Evolutionary conservation across 768 basidiomycete genomes (phyloP), one percentile per base, ranked within the genome.

Genomic region (Auriculariales sp.): DNA sequence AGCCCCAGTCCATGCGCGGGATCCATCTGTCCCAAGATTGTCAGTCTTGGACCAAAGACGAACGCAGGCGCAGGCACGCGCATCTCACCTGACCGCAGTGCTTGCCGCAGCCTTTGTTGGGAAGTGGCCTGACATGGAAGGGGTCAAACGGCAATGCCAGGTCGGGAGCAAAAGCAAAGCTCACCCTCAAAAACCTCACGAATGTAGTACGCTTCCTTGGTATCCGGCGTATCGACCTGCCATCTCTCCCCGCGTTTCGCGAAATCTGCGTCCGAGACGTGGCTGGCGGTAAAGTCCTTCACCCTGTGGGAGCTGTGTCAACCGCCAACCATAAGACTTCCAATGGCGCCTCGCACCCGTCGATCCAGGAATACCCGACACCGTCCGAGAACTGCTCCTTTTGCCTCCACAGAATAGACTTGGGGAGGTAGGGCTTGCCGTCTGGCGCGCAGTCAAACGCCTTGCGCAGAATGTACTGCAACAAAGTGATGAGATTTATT

Each of bases 311-410:
- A 49, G 24, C 9, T n/a, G 28, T 6, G 30, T 15, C 4, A 19
- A 34, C 34, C 34, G 28, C 14, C 12, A 29, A 25, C 19, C 5
- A 25, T 11, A 39, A 49, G 31, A 15, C 33, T 30, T 29, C 14
- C 9, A 22, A 52, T 31, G 33, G 24, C 12, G 11, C 24, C 4
- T 58, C 74, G 35, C 58, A 86, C 86, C 92, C 90, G 59, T 98
- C 93, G 60, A 98, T 98, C 93, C 94, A 97, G 28, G 91, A 93
- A 67, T 95, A 97, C 28, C 94, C 93, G 49, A 95, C 92, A 49
- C 95, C 95, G 59, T 99, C 95, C 2, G 93, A 97, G 70, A 99
- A 99, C 59, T 98, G 93, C 67, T 99, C 95, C 64, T 99, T 99
- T 64, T 99, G 95, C 50, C 95, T 77, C 95, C 95, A 99, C 34